Evolutionary conservation across 805 yeast genomes (phyloP), one percentile per base, ranked within the genome.

Genomic region (Lipomyces starkeyi): DNA sequence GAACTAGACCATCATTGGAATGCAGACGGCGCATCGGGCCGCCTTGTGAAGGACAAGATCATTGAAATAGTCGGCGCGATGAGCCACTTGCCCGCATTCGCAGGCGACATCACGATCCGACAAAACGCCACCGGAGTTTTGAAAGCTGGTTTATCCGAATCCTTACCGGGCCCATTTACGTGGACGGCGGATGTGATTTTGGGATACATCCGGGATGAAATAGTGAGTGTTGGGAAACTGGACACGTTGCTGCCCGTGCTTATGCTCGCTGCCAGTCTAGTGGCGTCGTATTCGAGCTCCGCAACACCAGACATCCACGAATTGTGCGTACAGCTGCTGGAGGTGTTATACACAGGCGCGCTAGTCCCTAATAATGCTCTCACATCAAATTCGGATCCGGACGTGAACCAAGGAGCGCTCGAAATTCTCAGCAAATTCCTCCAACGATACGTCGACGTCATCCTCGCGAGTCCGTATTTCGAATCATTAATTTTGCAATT

Each of bases 51-150:
- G 67, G 67, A 75, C 4, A 77, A 80, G 64, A 77, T 87, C 1
- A 69, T 86, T 13, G 71, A 75, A 2, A 77, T 83, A 7, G 74
- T 78, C 13, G 75, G 80, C 20, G 82, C 85, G 63, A 80, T 87
- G 0, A 49, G 74, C 83, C 52, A 78, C 81, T 2, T 78, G 77
- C 64, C 78, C 74, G 0, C 75, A 76, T 0, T 80, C 83, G 58
- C 63, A 1, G 67, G 68, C 20, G 61, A 56, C 13, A 52, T 68
- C 14, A 25, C 62, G 7, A 35, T 90, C 1, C 84, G 89, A 5
- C 95, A 91, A 71, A 85, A 83, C 34, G 83, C 90, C 34, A 86
- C 92, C 67, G 80, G 82, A 6, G 84, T 92, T 1, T 82, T 91
- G 71, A 87, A 86, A 72, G 73, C 80, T 17, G 96, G 96, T 0